phyloP scores from a whole-genome alignment of 352 stramenopile species.

The Phytopythium vexans region DNA sequence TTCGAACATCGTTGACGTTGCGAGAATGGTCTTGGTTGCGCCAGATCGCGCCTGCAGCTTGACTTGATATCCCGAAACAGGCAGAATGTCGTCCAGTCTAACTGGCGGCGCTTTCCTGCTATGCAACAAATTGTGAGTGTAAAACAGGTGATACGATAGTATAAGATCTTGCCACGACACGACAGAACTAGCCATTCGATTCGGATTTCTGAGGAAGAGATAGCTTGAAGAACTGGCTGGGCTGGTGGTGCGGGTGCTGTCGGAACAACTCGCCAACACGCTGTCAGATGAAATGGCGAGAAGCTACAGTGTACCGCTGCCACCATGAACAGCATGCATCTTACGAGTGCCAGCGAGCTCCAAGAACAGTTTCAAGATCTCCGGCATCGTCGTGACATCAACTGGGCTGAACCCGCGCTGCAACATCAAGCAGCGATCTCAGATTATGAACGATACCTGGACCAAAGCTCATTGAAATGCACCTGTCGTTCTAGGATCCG shows the following conservation, averaged over 20 bases:
- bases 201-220: background rate
- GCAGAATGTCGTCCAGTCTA: constrained; percentile 42
- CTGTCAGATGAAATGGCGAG: background rate
- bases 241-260: constrained; percentile 32
- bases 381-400: constrained; percentile 46
- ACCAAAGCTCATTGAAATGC: background rate
- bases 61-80: constrained; percentile 69
- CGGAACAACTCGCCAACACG: background rate
- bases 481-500: constrained; percentile 43
- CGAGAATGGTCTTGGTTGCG: constrained; percentile 17
- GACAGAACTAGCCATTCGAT: background rate
- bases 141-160: background rate
- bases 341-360: constrained; percentile 18
- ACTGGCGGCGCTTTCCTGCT: constrained; percentile 23
- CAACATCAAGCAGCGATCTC: too few species aligned
- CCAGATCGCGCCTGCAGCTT: constrained; percentile 13
- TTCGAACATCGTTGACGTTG: constrained; percentile 23
- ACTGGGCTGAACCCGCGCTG: constrained; percentile 61
- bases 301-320: constrained; percentile 16
- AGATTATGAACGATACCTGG: too few species aligned
- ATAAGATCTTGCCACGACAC: too few species aligned
- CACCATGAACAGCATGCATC: too few species aligned
- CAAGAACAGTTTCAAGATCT: constrained; percentile 44
- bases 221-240: background rate
- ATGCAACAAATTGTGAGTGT: background rate